phyloP scores from a whole-genome alignment of 768 basidiomycete species.

The Gymnopilus junonius region DNA sequence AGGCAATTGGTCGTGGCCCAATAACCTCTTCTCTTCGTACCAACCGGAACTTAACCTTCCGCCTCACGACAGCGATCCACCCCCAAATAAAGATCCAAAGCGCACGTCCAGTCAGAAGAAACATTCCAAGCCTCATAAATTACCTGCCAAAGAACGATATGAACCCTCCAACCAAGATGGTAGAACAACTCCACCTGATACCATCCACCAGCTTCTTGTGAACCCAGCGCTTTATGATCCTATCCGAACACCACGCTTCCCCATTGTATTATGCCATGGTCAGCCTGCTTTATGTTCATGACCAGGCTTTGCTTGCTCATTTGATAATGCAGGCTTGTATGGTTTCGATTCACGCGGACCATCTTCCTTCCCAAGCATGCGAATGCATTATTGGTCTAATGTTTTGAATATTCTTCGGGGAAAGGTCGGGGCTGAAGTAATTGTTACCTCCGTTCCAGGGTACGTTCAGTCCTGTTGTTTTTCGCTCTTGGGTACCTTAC shows the following conservation, averaged over 20 bases:
- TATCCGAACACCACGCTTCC: constrained; percentile 78
- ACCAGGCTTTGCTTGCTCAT: not conserved
- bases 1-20: constrained; percentile 31
- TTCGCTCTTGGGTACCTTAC: not conserved
- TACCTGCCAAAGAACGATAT: not conserved
- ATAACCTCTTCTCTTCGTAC: constrained; percentile 12
- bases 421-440: constrained; percentile 89
- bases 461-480: constrained; percentile 39
- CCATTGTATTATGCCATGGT: constrained; percentile 98
- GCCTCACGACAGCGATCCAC: constrained; percentile 8
- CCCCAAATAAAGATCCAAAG: constrained; percentile 17
- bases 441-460: constrained; percentile 95
- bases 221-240: constrained; percentile 84
- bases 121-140: not conserved
- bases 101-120: constrained; percentile 23
- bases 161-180: constrained; percentile 10
- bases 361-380: constrained; percentile 76
- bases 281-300: constrained; percentile 25
- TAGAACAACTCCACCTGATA: constrained; percentile 39
- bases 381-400: constrained; percentile 94
- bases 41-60: constrained; percentile 15
- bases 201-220: constrained; percentile 71
- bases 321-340: constrained; percentile 69
- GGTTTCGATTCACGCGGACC: constrained; percentile 94
- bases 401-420: constrained; percentile 80